phyloP scores from a whole-genome alignment of 345 rosid species.

The Linum trigynum region DNA sequence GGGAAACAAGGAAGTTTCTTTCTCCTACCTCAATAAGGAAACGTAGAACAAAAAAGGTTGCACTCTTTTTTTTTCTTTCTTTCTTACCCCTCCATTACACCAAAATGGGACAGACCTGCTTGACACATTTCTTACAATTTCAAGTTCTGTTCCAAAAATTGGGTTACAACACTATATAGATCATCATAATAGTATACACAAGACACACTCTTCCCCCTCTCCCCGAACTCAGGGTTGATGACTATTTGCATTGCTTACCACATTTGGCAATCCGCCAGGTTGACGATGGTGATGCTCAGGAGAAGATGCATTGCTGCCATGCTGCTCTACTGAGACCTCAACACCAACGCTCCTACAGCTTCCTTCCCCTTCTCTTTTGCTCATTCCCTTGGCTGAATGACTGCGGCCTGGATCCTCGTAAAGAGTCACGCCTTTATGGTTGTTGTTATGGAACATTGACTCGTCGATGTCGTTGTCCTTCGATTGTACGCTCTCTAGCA shows the following conservation, averaged over 20 bases:
- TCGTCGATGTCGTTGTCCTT: slow-evolving; percentile 44
- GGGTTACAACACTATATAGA: not conserved
- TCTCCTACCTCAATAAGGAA: too few relatives aligned
- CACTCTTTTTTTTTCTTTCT: too few relatives aligned
- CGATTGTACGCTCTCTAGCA: slow-evolving; percentile 48
- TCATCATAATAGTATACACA: not conserved
- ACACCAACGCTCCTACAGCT: not conserved
- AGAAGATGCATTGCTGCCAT: slow-evolving; percentile 14
- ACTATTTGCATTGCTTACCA: not conserved
- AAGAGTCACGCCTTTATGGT: slow-evolving; percentile 34
- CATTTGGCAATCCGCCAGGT: not conserved
- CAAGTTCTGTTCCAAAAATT: slow-evolving; percentile 14
- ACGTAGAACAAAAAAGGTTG: too few relatives aligned
- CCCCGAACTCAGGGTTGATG: not conserved
- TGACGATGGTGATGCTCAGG: slow-evolving; percentile 7
- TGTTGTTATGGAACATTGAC: slow-evolving; percentile 28
- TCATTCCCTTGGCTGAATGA: slow-evolving; percentile 28
- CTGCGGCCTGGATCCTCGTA: slow-evolving; percentile 36
- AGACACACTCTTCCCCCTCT: not conserved
- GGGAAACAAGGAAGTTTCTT: too few relatives aligned
- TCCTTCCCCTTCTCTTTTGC: slow-evolving; percentile 24
- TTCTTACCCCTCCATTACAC: slow-evolving; percentile 5
- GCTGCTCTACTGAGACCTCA: slow-evolving; percentile 19
- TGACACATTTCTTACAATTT: slow-evolving; percentile 17
- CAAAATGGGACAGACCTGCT: slow-evolving; percentile 14